Evolutionary conservation across 1,284 basidiomycete genomes (phyloP).

Genomic region (Ceratobasidium sp.): DNA sequence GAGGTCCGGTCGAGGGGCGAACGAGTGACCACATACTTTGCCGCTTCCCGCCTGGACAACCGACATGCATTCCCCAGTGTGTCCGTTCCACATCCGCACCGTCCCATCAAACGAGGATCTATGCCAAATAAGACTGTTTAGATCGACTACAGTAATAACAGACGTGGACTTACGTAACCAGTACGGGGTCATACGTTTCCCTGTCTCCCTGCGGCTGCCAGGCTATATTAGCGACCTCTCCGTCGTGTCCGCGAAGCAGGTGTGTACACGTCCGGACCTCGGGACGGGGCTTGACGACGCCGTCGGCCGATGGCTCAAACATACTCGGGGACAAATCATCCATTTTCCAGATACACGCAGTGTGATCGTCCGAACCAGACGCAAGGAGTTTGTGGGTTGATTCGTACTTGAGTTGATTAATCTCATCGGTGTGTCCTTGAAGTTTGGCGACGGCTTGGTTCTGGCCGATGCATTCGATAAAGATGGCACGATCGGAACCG

Average conservation of each 20-base stretch:
- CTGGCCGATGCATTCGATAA: conserved; percentile 37
- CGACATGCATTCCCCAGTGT: conserved; percentile 71
- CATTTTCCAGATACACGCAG: conserved; percentile 77
- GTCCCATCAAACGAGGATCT: conserved; percentile 80
- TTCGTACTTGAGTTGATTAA: conserved; percentile 78
- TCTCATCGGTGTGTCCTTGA: conserved; percentile 74
- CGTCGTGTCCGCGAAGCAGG: conserved; percentile 64
- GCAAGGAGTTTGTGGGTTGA: conserved; percentile 68
- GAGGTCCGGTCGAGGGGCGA: conserved; percentile 12
- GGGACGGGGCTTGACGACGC: conserved; percentile 43
- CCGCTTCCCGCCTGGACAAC: conserved; percentile 53
- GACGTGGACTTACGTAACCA: conserved; percentile 63
- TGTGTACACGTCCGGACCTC: conserved; percentile 44
- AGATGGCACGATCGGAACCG: conserved; percentile 62
- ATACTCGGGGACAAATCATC: conserved; percentile 19
- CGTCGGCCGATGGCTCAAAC: conserved; percentile 25
- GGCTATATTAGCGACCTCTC: conserved; percentile 69
- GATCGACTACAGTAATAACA: not conserved
- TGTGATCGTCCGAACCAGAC: conserved; percentile 79
- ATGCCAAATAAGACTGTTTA: conserved; percentile 2
- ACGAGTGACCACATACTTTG: conserved; percentile 32
- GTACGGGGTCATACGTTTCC: conserved; percentile 62
- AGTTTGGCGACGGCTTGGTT: conserved; percentile 34
- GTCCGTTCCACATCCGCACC: conserved; percentile 76
- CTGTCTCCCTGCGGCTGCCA: conserved; percentile 67